These are phyloP conservation scores for Xylogone sp. DNA, from an alignment of 2,329 filamentous ascomycete species.

Conservation along the genomic window DNA sequence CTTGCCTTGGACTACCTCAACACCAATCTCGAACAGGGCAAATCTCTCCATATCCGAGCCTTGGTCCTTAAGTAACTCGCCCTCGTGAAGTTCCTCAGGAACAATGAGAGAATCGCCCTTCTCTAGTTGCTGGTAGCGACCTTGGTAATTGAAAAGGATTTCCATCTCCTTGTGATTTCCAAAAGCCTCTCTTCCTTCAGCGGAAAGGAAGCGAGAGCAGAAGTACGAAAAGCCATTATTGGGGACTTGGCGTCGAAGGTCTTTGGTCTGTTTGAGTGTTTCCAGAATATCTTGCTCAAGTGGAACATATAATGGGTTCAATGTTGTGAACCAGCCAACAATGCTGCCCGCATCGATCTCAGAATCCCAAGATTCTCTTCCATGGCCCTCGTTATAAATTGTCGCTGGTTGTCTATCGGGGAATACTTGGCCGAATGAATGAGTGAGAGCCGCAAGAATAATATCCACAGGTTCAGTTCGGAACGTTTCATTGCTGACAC, in stretches of 20 bases:
- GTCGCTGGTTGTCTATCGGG: constrained; percentile 28
- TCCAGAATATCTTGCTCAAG: constrained; percentile 1
- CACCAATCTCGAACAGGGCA: too few relatives aligned
- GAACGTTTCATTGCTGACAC: constrained; percentile 25
- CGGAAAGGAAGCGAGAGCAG: constrained; percentile 28
- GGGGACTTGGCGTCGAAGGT: constrained; percentile 29
- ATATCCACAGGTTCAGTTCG: constrained; percentile 36
- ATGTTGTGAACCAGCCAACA: constrained; percentile 43
- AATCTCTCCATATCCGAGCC: too few relatives aligned
- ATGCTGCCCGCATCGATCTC: constrained; percentile 33
- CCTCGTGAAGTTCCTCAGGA: too few relatives aligned
- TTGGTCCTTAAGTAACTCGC: too few relatives aligned
- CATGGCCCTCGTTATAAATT: constrained; percentile 39
- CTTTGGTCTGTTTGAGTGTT: constrained; percentile 29
- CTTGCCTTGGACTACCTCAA: too few relatives aligned
- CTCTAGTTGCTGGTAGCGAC: constrained; percentile 42
- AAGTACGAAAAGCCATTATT: constrained; percentile 37
- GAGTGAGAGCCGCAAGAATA: constrained; percentile 29
- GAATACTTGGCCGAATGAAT: constrained; percentile 33
- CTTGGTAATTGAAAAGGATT: constrained; percentile 46
- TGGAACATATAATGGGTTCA: constrained; percentile 30
- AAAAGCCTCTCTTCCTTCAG: constrained; percentile 27
- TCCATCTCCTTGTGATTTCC: constrained; percentile 36
- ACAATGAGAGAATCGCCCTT: too few relatives aligned
- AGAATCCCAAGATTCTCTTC: constrained; percentile 33